phyloP scores from a whole-genome alignment of 2,329 filamentous ascomycete species.

The Xylaria digitata region DNA sequence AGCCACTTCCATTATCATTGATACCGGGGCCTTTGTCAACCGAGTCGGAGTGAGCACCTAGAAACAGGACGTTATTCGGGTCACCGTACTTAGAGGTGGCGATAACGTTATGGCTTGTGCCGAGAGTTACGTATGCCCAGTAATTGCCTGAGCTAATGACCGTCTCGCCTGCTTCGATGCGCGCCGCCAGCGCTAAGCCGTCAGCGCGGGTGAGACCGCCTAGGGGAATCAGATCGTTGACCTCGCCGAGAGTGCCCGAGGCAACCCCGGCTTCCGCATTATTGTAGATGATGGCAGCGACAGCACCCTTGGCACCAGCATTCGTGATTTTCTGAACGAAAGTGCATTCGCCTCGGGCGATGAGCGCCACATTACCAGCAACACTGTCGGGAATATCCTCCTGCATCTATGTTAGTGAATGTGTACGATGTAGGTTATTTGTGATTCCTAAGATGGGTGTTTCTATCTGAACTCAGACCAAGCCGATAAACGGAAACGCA shows the following conservation, averaged over 20 bases:
- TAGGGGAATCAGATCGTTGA: slow-evolving; percentile 57
- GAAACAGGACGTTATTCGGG: slow-evolving; percentile 66
- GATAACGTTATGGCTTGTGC: slow-evolving; percentile 64
- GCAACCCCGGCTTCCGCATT: slow-evolving; percentile 60
- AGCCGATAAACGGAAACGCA: background rate
- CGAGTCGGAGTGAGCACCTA: slow-evolving; percentile 71
- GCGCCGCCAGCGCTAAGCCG: slow-evolving; percentile 45
- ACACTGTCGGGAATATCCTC: slow-evolving; percentile 62
- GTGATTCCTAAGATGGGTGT: background rate
- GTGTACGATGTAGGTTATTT: background rate
- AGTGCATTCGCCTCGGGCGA: slow-evolving; percentile 65
- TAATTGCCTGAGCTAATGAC: slow-evolving; percentile 40
- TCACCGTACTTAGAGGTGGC: slow-evolving; percentile 69
- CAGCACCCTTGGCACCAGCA: slow-evolving; percentile 65
- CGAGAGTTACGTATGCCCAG: slow-evolving; percentile 46
- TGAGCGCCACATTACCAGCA: slow-evolving; percentile 64
- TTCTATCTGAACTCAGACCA: background rate
- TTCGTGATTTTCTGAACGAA: slow-evolving; percentile 67
- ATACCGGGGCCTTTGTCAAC: slow-evolving; percentile 71
- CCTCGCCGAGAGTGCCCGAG: slow-evolving; percentile 63
- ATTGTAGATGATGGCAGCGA: slow-evolving; percentile 68
- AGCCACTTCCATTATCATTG: slow-evolving; percentile 73
- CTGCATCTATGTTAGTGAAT: slow-evolving; percentile 30
- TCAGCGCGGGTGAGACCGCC: slow-evolving; percentile 60
- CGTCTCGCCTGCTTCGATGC: slow-evolving; percentile 34